Evolutionary conservation across 495 filamentous ascomycete species (phyloP).

Genomic region (Penicillium argentinense): DNA sequence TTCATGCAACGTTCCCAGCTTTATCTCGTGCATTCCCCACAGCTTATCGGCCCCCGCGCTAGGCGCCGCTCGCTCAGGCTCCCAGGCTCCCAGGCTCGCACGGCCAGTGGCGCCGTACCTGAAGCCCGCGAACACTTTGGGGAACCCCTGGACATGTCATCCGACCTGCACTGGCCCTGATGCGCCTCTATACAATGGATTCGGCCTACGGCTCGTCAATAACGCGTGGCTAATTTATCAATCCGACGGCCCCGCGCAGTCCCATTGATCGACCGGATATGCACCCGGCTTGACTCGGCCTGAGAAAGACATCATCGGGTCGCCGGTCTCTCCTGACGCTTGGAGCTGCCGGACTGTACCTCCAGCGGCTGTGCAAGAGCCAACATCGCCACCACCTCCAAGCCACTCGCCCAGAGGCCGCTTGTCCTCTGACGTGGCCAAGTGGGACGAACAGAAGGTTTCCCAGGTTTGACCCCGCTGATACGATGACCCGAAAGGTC

Average conservation of each 20-base stretch:
- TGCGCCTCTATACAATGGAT: slow-evolving; percentile 6
- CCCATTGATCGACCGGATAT: slow-evolving; percentile 12
- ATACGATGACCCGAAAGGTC: slow-evolving; percentile 3
- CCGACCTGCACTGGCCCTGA: too few species aligned
- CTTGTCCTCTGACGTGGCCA: too few species aligned
- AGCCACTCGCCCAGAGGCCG: too few species aligned
- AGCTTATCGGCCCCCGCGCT: slow-evolving; percentile 21
- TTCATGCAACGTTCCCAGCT: slow-evolving; percentile 13
- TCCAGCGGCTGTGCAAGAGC: neutral
- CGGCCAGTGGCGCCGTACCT: slow-evolving; percentile 7
- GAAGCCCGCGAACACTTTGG: slow-evolving; percentile 6
- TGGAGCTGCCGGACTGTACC: neutral
- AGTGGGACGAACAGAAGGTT: neutral
- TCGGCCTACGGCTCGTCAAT: slow-evolving; percentile 5
- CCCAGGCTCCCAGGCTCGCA: neutral
- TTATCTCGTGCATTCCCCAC: slow-evolving; percentile 9
- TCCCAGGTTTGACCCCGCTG: too few species aligned
- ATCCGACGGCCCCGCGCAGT: slow-evolving; percentile 6
- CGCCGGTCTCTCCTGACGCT: neutral
- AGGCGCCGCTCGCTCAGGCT: neutral
- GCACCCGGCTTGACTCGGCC: neutral
- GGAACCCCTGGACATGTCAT: neutral
- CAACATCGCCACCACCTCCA: neutral
- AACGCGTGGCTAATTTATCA: slow-evolving; percentile 2
- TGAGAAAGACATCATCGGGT: neutral